phyloP scores from a whole-genome alignment of 768 basidiomycete species.

The Boletus edulis region DNA sequence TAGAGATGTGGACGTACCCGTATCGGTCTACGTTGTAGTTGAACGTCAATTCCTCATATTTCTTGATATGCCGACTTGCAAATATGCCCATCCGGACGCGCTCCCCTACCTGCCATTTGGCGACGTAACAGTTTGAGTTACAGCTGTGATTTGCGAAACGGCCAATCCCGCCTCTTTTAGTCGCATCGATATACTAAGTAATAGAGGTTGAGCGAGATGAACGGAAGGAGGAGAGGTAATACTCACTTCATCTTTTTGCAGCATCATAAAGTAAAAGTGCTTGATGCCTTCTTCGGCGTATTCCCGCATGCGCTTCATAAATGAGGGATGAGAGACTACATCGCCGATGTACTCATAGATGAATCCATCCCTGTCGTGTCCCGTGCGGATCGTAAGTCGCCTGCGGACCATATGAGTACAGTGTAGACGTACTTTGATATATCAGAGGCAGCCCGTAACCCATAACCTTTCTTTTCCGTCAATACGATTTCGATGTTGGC shows the following conservation, averaged over 20 bases:
- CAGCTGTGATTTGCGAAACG: constrained; percentile 99
- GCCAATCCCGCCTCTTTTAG: constrained; percentile 93
- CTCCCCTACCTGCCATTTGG: constrained; percentile 92
- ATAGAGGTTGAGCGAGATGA: background rate
- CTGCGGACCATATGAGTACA: background rate
- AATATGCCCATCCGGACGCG: constrained; percentile 98
- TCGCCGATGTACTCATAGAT: constrained; percentile 99
- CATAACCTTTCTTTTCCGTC: constrained; percentile 96
- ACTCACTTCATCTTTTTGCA: constrained; percentile 94
- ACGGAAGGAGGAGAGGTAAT: background rate
- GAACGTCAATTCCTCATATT: constrained; percentile 91
- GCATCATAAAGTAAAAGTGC: constrained; percentile 99
- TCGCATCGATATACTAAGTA: constrained; percentile 91
- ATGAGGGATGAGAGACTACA: constrained; percentile 82
- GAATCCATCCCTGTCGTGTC: constrained; percentile 68
- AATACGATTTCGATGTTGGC: constrained; percentile 84
- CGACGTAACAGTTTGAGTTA: constrained; percentile 95
- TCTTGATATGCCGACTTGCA: constrained; percentile 74
- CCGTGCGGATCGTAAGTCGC: constrained; percentile 7
- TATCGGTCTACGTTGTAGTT: constrained; percentile 99
- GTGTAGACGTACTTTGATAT: constrained; percentile 55
- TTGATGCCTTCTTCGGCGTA: constrained; percentile 91
- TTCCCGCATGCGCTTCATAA: constrained; percentile 90
- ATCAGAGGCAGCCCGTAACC: constrained; percentile 74
- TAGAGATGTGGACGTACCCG: constrained; percentile 56